These are phyloP conservation scores for Yamadazyma taylorii DNA, from an alignment of 1,139 yeast genomes.

Conservation along the genomic window DNA sequence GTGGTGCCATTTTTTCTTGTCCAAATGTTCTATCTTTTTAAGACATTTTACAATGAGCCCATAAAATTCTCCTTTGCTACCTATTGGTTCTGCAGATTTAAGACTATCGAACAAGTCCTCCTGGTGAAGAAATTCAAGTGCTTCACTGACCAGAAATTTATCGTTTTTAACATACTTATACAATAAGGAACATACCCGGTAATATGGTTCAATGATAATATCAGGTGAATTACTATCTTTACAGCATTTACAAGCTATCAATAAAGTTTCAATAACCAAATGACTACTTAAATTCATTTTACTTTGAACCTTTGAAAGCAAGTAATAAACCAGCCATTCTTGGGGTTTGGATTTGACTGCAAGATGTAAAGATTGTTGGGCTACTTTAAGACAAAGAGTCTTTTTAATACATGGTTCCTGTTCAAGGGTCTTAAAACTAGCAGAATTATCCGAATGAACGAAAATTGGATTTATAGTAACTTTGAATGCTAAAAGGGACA, in stretches of 20 bases:
- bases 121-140: constrained; percentile 34
- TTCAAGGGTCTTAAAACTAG: too few relatives aligned
- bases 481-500: constrained; percentile 58
- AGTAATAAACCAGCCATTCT: constrained; percentile 66
- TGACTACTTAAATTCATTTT: constrained; percentile 39
- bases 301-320: constrained; percentile 59
- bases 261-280: constrained; percentile 37
- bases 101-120: constrained; percentile 22
- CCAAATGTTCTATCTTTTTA: constrained; percentile 48
- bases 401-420: constrained; percentile 25
- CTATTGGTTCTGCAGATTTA: constrained; percentile 3
- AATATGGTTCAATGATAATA: constrained; percentile 71
- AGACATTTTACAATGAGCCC: constrained; percentile 27
- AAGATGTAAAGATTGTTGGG: constrained; percentile 41
- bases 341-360: constrained; percentile 43
- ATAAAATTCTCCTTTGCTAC: constrained; percentile 25
- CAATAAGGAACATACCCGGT: constrained; percentile 55
- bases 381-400: constrained; percentile 31
- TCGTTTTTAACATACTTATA: constrained; percentile 54
- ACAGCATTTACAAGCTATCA: constrained; percentile 26
- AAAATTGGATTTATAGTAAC: constrained; percentile 39
- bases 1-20: constrained; percentile 92
- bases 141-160: constrained; percentile 34
- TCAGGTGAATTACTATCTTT: constrained; percentile 21
- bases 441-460: constrained; percentile 23